These are phyloP conservation scores for Fraxinus quadrangulata DNA, from an alignment of 257 asterid genomes.

Conservation along the genomic window DNA sequence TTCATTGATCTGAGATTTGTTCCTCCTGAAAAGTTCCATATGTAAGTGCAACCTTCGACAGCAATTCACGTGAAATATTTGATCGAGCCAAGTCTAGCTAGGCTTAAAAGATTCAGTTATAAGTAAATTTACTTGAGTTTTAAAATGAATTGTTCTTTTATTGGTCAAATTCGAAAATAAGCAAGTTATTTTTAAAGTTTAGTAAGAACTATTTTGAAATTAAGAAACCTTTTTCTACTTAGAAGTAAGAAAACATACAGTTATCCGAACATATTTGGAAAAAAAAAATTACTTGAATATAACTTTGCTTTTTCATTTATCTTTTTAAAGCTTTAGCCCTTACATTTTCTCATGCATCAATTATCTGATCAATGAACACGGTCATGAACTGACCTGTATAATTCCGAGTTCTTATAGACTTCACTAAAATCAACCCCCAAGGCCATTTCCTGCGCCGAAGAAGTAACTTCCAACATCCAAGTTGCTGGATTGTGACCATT, in stretches of 20 bases:
- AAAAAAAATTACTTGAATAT: not conserved
- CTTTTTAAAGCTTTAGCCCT: not conserved
- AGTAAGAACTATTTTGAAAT: not conserved
- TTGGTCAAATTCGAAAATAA: not conserved
- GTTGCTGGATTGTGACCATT: conserved; percentile 70
- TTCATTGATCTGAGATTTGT: conserved; percentile 48
- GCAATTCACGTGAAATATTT: not conserved
- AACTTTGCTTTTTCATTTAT: not conserved
- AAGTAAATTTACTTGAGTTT: not conserved
- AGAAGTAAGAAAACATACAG: not conserved
- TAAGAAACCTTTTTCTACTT: not conserved
- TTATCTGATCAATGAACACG: not conserved
- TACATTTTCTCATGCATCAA: not conserved
- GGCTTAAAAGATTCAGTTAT: not conserved
- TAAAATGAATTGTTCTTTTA: not conserved
- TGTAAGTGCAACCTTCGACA: not conserved
- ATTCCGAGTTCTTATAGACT: conserved; percentile 46
- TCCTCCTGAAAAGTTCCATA: conserved; percentile 34
- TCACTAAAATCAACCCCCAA: conserved; percentile 48
- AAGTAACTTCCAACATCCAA: conserved; percentile 71
- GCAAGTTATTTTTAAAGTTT: not conserved
- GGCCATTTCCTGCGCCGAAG: conserved; percentile 43
- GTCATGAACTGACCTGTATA: conserved; percentile 35
- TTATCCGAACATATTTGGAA: not conserved
- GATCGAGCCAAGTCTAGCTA: not conserved